Percentiles rank a stretch among this genome's conserved stretches.
These are phyloP conservation scores for Neocallimastix lanati DNA, from an alignment of 192 early-diverging fungal species.

Conservation along the genomic window DNA sequence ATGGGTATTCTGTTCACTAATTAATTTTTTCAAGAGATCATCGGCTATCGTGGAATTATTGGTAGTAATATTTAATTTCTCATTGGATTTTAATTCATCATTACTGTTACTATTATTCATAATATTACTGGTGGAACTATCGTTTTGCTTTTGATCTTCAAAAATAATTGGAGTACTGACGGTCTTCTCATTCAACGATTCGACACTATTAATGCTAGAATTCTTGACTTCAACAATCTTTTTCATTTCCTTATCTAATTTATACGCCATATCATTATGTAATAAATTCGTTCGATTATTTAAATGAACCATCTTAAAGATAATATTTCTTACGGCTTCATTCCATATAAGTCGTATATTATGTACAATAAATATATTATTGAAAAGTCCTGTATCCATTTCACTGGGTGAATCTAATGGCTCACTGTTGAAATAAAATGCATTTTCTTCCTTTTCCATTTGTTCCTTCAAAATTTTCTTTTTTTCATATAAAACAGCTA, in stretches of 20 bases:
- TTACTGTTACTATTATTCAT: not conserved
- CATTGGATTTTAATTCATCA: not conserved
- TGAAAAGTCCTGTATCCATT: conserved; percentile 22
- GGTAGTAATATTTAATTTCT: conserved; percentile 2
- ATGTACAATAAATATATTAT: conserved; percentile 62
- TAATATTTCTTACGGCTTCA: conserved; percentile 55
- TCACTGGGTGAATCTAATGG: conserved; percentile 7
- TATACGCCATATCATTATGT: conserved; percentile 69
- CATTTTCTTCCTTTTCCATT: conserved; percentile 1
- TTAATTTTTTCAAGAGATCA: conserved; percentile 20
- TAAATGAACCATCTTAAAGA: conserved; percentile 46
- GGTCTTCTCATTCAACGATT: not conserved
- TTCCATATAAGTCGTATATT: conserved; percentile 76
- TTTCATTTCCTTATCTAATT: conserved; percentile 14
- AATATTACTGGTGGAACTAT: too few species aligned
- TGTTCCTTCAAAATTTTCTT: conserved; percentile 26
- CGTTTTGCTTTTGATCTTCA: not conserved
- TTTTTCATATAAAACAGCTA: conserved; percentile 38
- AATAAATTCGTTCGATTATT: conserved; percentile 44
- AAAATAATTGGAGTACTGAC: not conserved
- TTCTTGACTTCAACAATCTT: not conserved
- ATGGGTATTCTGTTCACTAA: conserved; percentile 19
- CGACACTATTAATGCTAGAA: not conserved
- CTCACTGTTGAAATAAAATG: conserved; percentile 5
- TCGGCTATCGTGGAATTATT: conserved; percentile 15